phyloP scores from a whole-genome alignment of 768 basidiomycete species.

The Hemileccinum impolitum region DNA sequence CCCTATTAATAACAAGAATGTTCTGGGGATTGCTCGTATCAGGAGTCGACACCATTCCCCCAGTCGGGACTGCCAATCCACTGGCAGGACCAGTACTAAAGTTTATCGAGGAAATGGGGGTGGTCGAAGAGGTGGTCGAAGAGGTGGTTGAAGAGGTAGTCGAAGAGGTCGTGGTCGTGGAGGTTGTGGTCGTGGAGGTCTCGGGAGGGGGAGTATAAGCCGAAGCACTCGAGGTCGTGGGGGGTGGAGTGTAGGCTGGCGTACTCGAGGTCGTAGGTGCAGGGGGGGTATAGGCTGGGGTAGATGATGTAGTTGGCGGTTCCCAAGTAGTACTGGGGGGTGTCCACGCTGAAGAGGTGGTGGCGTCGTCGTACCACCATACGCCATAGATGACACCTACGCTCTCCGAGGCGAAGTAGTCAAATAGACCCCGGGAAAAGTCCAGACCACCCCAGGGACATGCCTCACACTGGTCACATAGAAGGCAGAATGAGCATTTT shows the following conservation, averaged over 20 bases:
- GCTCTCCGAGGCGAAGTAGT: conserved; percentile 47
- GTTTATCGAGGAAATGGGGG: conserved; percentile 21
- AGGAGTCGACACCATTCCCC: conserved; percentile 30
- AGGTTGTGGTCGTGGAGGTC: conserved; percentile 25
- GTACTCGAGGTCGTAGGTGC: conserved; percentile 15
- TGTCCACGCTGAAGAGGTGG: conserved; percentile 13
- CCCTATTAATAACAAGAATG: conserved; percentile 32
- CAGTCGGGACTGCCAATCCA: conserved; percentile 25
- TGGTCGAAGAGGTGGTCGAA: conserved; percentile 13
- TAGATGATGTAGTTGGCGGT: conserved; percentile 21
- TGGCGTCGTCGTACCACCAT: conserved; percentile 54
- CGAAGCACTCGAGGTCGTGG: conserved; percentile 23
- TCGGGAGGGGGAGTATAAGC: conserved; percentile 11
- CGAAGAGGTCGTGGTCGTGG: conserved; percentile 15
- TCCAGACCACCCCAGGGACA: conserved; percentile 69
- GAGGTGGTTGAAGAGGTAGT: no score
- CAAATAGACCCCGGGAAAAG: conserved; percentile 63
- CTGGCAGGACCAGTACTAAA: conserved; percentile 19
- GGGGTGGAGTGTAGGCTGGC: conserved; percentile 15
- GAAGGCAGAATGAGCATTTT: neutral
- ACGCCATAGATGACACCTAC: conserved; percentile 56
- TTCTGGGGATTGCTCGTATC: conserved; percentile 31
- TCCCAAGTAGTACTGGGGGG: conserved; percentile 19
- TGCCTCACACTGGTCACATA: conserved; percentile 50
- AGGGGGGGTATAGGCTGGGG: conserved; percentile 18